A percentile compares a stretch with the other conserved stretches of the same genome.
These are phyloP conservation scores for Pleurotus tuber-regium DNA, from an alignment of 768 basidiomycete genomes.

Conservation along the genomic window DNA sequence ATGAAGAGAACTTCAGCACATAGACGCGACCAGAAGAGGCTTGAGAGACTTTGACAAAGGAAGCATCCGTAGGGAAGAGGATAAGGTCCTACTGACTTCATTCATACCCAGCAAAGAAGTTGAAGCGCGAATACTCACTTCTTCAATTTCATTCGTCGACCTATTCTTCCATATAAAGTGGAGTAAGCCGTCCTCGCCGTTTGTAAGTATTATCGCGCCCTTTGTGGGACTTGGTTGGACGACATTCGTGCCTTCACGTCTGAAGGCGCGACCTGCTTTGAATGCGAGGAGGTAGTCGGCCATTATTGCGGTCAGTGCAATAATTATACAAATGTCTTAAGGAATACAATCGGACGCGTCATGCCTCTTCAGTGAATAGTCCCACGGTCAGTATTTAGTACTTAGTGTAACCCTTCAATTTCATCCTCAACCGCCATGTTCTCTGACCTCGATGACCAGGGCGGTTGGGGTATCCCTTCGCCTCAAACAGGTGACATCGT, in stretches of 20 bases:
- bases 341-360: not conserved
- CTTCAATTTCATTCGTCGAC: conserved; percentile 54
- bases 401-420: too few relatives aligned
- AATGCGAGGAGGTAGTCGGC: conserved; percentile 49
- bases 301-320: conserved; percentile 20
- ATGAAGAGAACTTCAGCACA: conserved; percentile 90
- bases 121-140: conserved; percentile 38
- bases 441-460: conserved; percentile 35
- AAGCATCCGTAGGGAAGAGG: conserved; percentile 83
- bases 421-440: too few relatives aligned
- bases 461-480: conserved; percentile 49
- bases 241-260: conserved; percentile 62
- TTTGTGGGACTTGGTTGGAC: conserved; percentile 70
- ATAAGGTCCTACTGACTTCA: conserved; percentile 68
- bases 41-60: conserved; percentile 71
- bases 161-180: conserved; percentile 84
- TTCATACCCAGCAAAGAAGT: not conserved
- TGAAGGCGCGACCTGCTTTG: conserved; percentile 75
- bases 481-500: conserved; percentile 59
- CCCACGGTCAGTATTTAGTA: not conserved
- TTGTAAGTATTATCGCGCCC: conserved; percentile 68
- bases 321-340: not conserved
- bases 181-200: conserved; percentile 71
- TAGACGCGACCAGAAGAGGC: conserved; percentile 67
- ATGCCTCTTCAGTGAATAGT: not conserved